Evolutionary conservation across 2,329 filamentous ascomycete species (phyloP), one percentile per base, ranked within the genome.

Genomic region (Venturia carpophila): DNA sequence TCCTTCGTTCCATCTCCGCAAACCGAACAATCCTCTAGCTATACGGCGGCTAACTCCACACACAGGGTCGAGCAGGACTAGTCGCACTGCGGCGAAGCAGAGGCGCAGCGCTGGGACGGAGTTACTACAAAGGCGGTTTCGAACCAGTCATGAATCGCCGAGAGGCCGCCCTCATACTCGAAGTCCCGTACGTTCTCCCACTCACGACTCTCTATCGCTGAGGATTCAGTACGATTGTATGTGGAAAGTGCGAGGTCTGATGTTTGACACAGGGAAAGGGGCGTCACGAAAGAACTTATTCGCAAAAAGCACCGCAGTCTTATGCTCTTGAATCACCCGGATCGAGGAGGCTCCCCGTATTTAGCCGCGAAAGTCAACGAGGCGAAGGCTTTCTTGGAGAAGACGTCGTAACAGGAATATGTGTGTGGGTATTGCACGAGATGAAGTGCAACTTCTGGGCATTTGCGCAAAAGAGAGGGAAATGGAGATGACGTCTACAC

Each of bases 61-160:
- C 5, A 49, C 72, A 97, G 92, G 93, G 94, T 69, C 91, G 94
- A 74, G 93, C 94, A 67, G 93, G 92, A 71, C 84, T 96, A 47
- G 89, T 97, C 72, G 94, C 94, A 70, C 85, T 92, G 76, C 87
- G 92, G 68, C 86, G 91, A 72, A 96, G 89, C 67, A 84, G 89
- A 68, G 79, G 77, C 10, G 89, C 89, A 69, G 87, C 89, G 43
- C 80, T 96, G 71, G 94, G 94, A 71, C 92, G 92, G 77, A 87
- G 92, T 52, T 99, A 92, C 75, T 97, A 97, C 83, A 99, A 97
- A 79, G 94, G 94, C 70, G 94, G 94, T n/a, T 99, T 99, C 75
- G 94, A 99, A 80, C 82, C 87, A 67, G 90, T 89, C 78, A 99
- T 99, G 93, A 97, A 87, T 76, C 86, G 89, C 76, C 87, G 89